phyloP scores from a whole-genome alignment of 177 flowering plant genomes.

The Telopea speciosissima region DNA sequence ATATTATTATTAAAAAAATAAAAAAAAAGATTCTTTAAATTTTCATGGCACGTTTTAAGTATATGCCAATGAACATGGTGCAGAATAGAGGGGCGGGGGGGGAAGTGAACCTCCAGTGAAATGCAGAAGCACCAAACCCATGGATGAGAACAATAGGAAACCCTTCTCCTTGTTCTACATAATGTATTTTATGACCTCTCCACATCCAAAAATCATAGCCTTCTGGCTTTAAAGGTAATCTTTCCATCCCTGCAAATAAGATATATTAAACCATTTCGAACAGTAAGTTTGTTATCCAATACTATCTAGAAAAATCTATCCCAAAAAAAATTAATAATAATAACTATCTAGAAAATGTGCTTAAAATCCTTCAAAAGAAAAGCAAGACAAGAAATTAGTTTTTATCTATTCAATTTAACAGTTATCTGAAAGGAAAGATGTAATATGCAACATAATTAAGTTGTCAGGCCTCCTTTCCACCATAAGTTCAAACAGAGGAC shows the following conservation, averaged over 20 bases:
- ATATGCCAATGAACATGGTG: neutral
- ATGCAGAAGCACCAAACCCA: constrained; percentile 97
- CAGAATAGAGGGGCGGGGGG: too few relatives aligned
- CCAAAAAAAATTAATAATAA: too few relatives aligned
- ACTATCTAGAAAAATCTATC: neutral
- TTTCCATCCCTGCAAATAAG: constrained; percentile 47
- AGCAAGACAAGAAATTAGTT: neutral
- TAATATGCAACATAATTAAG: neutral
- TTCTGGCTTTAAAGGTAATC: constrained; percentile 73
- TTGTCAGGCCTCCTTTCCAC: too few relatives aligned
- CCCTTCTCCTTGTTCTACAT: constrained; percentile 88
- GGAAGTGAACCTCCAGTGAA: constrained; percentile 97
- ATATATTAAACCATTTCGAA: neutral
- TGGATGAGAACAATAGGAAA: constrained; percentile 81
- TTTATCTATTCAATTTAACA: neutral
- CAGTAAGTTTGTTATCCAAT: neutral
- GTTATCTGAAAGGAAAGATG: neutral
- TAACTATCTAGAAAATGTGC: too few relatives aligned
- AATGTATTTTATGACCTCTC: constrained; percentile 86
- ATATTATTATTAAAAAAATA: neutral
- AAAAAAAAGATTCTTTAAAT: neutral
- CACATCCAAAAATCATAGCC: constrained; percentile 90
- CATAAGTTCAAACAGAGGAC: neutral
- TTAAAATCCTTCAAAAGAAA: neutral
- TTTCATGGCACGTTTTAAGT: neutral